Base-by-base conservation (phyloP, 371 early-diverging fungal species). In the Zancudomyces culisetae region DNA sequence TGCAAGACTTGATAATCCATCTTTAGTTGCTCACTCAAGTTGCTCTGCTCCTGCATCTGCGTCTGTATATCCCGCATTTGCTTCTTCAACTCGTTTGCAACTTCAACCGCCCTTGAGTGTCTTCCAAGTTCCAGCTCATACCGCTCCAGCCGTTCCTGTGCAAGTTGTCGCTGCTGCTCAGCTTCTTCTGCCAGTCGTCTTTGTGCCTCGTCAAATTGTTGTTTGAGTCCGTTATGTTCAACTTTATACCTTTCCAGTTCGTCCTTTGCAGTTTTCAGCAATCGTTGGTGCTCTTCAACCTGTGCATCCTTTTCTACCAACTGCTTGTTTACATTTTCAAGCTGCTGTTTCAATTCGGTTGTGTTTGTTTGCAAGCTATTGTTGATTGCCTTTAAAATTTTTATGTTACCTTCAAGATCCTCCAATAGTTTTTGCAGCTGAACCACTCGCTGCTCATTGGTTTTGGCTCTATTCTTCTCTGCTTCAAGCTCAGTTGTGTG, bases 91-190 rank as follows among this genome's bases (percentile, higher is more conserved):
- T 52, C 26, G 24, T 65, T 52, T 13, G 61, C 53, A 15, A 61
- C 51, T 53, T 73, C 60, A 43, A 76, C 65, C 41, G 72, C 75
- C 29, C 63, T 59, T 19, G 76, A 74, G 45, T 76, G 76, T 18
- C 64, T 66, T 20, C 75, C 54, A 18, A 76, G 61, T 52, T 76
- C 76, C 41, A 66, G 61, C 56, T 77, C 70, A 52, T 76, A 77
- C 45, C 72, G 63, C 54, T 69, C 65, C 43, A 75, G 77, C 4
- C 69, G 61, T 21, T 64, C 60, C 48, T 58, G 58, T 1, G 67
- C 55, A 2, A 59, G 41, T 8, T 49, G 55, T 10, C 58, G 60
- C 42, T 73, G 76, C 18, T 56, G 51, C 19, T 49, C 56, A 54
- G 72, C 53, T 18, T 70, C 68, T n/a, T 59, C 52, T 12, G 55